Conservation (phyloP, 139 green algal genomes). For the Protoeuglena noctilucae region DNA sequence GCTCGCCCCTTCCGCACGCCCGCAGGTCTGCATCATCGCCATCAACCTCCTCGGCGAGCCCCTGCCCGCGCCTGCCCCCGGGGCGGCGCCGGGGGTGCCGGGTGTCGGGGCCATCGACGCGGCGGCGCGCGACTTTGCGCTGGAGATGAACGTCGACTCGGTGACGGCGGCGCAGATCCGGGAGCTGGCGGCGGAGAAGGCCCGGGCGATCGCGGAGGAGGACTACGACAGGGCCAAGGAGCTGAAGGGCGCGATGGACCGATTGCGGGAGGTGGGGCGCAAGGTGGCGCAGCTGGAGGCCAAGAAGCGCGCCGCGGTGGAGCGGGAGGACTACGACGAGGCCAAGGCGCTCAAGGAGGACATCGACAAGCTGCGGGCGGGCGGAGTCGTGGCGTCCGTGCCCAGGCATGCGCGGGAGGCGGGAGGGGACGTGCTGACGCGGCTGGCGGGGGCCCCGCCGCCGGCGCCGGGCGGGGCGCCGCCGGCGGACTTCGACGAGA, state of each 20-base stretch:
- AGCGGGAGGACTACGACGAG: constrained; percentile 83
- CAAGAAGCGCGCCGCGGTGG: constrained; percentile 60
- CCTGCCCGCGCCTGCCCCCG: constrained; percentile 4
- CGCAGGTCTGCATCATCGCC: constrained; percentile 68
- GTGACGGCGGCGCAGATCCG: constrained; percentile 28
- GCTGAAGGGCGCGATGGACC: constrained; percentile 1
- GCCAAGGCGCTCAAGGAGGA: constrained; percentile 76
- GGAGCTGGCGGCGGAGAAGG: constrained; percentile 1
- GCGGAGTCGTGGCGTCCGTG: not conserved
- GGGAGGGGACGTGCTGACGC: not conserved
- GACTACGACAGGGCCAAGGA: not conserved
- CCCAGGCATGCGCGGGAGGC: too few species aligned
- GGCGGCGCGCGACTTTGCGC: constrained; percentile 40
- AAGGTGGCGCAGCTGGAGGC: constrained; percentile 41
- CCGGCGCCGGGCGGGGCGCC: too few species aligned
- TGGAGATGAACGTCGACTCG: constrained; percentile 51
- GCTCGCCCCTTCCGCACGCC: not conserved
- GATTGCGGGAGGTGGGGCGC: not conserved
- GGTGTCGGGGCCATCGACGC: constrained; percentile 1
- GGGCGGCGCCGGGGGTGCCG: not conserved
- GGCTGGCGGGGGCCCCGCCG: too few species aligned
- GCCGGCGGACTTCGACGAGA: too few species aligned
- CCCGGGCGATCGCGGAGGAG: not conserved
- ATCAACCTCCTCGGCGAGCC: constrained; percentile 65
- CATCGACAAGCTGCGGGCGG: constrained; percentile 52